Percentiles rank a stretch among this genome's conserved stretches.
phyloP scores from a whole-genome alignment of 768 basidiomycete species.

The Strobilomyces confusus region DNA sequence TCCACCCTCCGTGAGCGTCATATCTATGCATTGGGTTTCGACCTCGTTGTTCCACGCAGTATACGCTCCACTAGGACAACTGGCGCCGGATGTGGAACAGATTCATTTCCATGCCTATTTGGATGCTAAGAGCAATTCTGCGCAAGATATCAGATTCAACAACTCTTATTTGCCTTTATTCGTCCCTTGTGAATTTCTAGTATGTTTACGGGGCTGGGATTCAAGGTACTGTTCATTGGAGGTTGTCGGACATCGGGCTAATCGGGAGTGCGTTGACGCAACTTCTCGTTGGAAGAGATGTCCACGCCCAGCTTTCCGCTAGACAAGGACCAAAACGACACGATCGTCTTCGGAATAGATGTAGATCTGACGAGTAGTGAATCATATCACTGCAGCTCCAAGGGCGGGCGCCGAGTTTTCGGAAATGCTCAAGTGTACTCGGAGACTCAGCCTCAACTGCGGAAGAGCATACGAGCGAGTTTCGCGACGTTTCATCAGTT shows the following conservation, averaged over 20 bases:
- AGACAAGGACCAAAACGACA: constrained; percentile 67
- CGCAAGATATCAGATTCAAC: constrained; percentile 36
- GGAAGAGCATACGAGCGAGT: no score
- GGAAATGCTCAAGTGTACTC: no score
- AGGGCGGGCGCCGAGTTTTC: no score
- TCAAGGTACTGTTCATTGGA: constrained; percentile 43
- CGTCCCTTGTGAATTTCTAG: constrained; percentile 41
- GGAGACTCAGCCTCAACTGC: no score
- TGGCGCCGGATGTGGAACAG: constrained; percentile 39
- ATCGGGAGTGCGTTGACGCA: constrained; percentile 42
- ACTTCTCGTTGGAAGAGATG: constrained; percentile 45
- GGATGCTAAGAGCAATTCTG: constrained; percentile 39
- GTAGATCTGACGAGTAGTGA: constrained; percentile 58
- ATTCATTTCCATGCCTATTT: constrained; percentile 38
- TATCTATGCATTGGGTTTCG: constrained; percentile 65
- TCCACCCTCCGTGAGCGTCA: constrained; percentile 50
- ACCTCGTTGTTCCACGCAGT: constrained; percentile 64
- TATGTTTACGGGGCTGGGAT: constrained; percentile 42
- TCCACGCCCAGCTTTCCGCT: constrained; percentile 60
- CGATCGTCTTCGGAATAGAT: constrained; percentile 59
- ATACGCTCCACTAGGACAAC: constrained; percentile 46
- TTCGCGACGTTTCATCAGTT: no score
- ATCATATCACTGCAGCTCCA: no score
- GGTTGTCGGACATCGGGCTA: constrained; percentile 48
- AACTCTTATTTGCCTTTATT: constrained; percentile 42